Evolutionary conservation across 1,284 basidiomycete genomes (phyloP).

Genomic region (Ceratobasidium sp.): DNA sequence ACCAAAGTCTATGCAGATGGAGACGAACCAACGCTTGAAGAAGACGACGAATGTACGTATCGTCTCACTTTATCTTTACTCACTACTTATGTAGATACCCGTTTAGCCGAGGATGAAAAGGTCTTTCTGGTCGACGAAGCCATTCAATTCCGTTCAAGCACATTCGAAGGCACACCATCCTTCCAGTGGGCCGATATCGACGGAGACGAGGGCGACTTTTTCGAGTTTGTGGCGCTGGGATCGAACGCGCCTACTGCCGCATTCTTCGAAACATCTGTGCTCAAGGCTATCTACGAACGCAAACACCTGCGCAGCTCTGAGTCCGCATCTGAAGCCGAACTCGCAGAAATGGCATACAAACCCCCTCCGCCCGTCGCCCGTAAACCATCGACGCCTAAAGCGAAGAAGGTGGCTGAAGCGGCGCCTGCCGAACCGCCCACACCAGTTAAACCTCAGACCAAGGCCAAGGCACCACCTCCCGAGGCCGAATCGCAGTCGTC

Average conservation of each 20-base stretch:
- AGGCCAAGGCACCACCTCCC: constrained; percentile 29
- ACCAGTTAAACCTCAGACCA: constrained; percentile 11
- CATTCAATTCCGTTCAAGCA: constrained; percentile 81
- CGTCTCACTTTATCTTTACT: not conserved
- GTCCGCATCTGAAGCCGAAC: constrained; percentile 69
- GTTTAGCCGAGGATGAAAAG: constrained; percentile 86
- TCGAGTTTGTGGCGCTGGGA: constrained; percentile 81
- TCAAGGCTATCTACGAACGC: constrained; percentile 94
- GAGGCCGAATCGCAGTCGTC: constrained; percentile 42
- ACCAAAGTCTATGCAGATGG: constrained; percentile 96
- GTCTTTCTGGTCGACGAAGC: constrained; percentile 91
- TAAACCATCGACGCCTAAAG: constrained; percentile 28
- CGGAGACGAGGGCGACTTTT: constrained; percentile 78
- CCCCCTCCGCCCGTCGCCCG: constrained; percentile 22
- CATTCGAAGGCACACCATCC: constrained; percentile 81
- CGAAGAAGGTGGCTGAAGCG: constrained; percentile 13
- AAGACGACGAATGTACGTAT: constrained; percentile 91
- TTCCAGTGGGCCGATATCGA: constrained; percentile 89
- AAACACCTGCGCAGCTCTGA: constrained; percentile 83
- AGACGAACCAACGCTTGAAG: constrained; percentile 91
- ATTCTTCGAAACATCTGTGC: constrained; percentile 93
- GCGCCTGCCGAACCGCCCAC: constrained; percentile 21
- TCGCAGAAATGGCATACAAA: constrained; percentile 80
- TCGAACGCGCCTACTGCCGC: constrained; percentile 85
- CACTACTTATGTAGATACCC: not conserved